Conservation (phyloP, 768 basidiomycete species). For the Pleurotus sapidus region DNA sequence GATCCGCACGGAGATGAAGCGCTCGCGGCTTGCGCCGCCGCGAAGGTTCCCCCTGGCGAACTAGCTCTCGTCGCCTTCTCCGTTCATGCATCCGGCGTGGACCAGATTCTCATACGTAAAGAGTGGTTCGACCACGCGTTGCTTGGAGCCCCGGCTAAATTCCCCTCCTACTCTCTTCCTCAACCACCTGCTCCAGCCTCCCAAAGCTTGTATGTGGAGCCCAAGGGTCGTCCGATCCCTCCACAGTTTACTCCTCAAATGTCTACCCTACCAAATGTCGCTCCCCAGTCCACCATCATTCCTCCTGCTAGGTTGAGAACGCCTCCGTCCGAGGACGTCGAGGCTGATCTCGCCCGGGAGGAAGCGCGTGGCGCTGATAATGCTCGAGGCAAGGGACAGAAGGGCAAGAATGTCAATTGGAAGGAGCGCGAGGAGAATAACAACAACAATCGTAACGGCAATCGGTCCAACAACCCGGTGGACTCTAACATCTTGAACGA, state of each 20-base stretch:
- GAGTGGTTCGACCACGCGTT: constrained; percentile 83
- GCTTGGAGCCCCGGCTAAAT: constrained; percentile 51
- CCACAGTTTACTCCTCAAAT: constrained; percentile 21
- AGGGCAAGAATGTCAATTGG: constrained; percentile 61
- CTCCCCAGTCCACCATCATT: constrained; percentile 15
- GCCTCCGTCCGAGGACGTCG: constrained; percentile 74
- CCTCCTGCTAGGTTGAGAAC: constrained; percentile 53
- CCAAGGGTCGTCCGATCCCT: constrained; percentile 22
- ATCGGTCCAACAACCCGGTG: constrained; percentile 16
- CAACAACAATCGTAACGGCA: constrained; percentile 36
- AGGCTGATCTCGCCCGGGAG: constrained; percentile 60
- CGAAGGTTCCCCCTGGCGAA: constrained; percentile 73
- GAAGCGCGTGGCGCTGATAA: constrained; percentile 49
- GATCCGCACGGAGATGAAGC: constrained; percentile 83
- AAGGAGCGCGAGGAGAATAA: constrained; percentile 32
- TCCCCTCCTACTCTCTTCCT: constrained; percentile 47
- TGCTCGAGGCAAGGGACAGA: constrained; percentile 34
- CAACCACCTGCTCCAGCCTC: constrained; percentile 19
- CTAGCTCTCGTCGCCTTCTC: constrained; percentile 83
- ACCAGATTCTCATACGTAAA: constrained; percentile 81
- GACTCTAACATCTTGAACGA: constrained; percentile 46
- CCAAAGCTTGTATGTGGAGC: constrained; percentile 11
- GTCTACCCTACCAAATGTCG: constrained; percentile 22
- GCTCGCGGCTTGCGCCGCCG: constrained; percentile 79
- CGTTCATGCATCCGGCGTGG: constrained; percentile 87